Base-by-base conservation (phyloP, 495 filamentous ascomycete genomes). In the Podospora didyma region DNA sequence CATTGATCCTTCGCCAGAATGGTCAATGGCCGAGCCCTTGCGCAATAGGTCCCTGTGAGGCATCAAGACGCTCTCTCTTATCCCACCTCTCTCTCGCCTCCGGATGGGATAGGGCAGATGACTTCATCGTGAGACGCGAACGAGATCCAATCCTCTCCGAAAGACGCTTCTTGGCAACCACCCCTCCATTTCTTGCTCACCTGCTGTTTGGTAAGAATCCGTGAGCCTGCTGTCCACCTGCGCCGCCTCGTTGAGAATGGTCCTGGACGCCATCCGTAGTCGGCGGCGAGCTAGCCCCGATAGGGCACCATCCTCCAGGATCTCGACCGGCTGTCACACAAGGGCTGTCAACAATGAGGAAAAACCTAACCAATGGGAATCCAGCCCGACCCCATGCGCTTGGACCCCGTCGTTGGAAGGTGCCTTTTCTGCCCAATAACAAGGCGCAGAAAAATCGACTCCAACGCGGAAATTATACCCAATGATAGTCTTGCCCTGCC, bases 381-480 rank as follows among this genome's bases (percentile, higher is more conserved):
- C 53, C 47, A 61, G 57, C 22, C 65, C 59, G 61, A 56, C 49
- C 48, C 45, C 51, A 24, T 57, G 62, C 59, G 67, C 64, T 69
- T 64, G 64, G 66, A 52, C 62, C 65, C 53, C 51, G 51, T 51
- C 60, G 35, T 53, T 53, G 51, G 12, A 66, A 65, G 57, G 63
- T 7, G 59, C 56, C 51, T 64, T 64, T 73, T 69, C 69, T 73
- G 67, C 58, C 72, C 70, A 75, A 74, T 73, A 61, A 63, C 59
- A 61, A 64, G 64, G 69, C 63, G 67, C 64, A 62, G 14, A 16
- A 63, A 56, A 63, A 60, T 62, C 66, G 59, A 52, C 53, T 51
- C 62, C 62, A 63, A 68, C 54, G 65, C 69, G 65, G 62, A 71
- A 70, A 74, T 70, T 69, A 62, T 72, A 60, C 62, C 72, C 70